Evolutionary conservation across 345 rosid species (phyloP), one percentile per base, ranked within the genome.

Genomic region (Brassica incana): DNA sequence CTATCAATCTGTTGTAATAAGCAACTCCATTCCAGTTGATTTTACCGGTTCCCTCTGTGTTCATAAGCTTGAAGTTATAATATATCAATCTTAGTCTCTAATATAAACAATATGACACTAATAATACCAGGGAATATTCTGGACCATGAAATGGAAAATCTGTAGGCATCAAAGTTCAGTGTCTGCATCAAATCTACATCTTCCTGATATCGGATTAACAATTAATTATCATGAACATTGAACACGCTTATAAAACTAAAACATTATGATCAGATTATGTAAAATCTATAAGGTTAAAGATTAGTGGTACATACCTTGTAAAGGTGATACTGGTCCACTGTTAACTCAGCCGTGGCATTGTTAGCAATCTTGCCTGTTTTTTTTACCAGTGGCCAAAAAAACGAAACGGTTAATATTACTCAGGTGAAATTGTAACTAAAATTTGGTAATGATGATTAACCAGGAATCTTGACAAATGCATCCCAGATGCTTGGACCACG

Each of bases 401-500:
- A 8, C 8, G 32, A 29, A 29, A 29, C 0, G 32, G 32, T 29
- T 29, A 29, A 29, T 29, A 23, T 29, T 29, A 29, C 32, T 29
- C 32, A 0, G 32, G 32, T 63, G 14, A 63, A 70, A 32, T 6
- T 27, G 58, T 62, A 8, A 65, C 16, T 59, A 83, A 29, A 12
- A 12, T 2, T 2, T 29, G 35, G 5, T 11, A 11, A 27, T 52
- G 58, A 52, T 52, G 20, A 50, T n/a, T 52, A 52, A 90, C 98
- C 97, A 35, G 98, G 98, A 27, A 72, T 87, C 73, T 91, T 85
- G 63, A 89, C 86, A 58, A 91, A 95, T 35, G 29, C 92, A 71
- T 95, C 99, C 99, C 99, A 95, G 74, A 95, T 93, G 90, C 98
- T 93, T 67, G 99, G 99, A 11, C 99, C 99, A 50, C 99, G 99